phyloP scores from a whole-genome alignment of 2,329 filamentous ascomycete species.

The Tolypocladium amazonense region DNA sequence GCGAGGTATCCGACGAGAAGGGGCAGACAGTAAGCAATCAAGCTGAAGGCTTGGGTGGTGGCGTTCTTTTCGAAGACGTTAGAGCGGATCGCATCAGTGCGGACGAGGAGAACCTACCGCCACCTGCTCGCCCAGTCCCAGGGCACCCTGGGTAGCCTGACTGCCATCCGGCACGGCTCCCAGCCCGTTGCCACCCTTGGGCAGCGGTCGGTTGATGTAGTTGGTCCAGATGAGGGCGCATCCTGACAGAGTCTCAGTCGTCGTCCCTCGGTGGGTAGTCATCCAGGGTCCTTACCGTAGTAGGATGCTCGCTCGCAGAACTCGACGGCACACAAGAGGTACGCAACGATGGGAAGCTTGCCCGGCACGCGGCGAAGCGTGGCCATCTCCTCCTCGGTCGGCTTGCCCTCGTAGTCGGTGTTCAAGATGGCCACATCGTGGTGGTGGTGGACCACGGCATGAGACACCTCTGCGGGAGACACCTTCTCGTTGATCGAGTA shows the following conservation, averaged over 20 bases:
- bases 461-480: background rate
- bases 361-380: slow-evolving; percentile 43
- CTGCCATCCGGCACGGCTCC: slow-evolving; percentile 28
- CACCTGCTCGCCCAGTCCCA: slow-evolving; percentile 38
- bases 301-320: slow-evolving; percentile 52
- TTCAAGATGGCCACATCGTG: slow-evolving; percentile 6
- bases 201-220: slow-evolving; percentile 51
- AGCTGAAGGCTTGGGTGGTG: slow-evolving; percentile 36
- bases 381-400: slow-evolving; percentile 41
- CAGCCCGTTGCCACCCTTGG: slow-evolving; percentile 34
- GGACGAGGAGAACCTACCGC: slow-evolving; percentile 4
- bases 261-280: no score
- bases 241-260: background rate
- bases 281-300: slow-evolving; percentile 32
- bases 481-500: background rate
- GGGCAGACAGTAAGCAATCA: slow-evolving; percentile 47
- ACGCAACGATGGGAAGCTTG: slow-evolving; percentile 39
- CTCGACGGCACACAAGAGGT: slow-evolving; percentile 47
- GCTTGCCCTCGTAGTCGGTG: slow-evolving; percentile 25
- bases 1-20: slow-evolving; percentile 46
- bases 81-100: background rate
- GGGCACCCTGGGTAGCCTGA: slow-evolving; percentile 43
- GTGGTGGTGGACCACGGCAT: background rate
- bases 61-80: slow-evolving; percentile 11
- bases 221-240: slow-evolving; percentile 30